Percentiles rank a stretch among this genome's conserved stretches.
phyloP scores from a whole-genome alignment of 345 rosid genomes.

The Trapa bicornis region DNA sequence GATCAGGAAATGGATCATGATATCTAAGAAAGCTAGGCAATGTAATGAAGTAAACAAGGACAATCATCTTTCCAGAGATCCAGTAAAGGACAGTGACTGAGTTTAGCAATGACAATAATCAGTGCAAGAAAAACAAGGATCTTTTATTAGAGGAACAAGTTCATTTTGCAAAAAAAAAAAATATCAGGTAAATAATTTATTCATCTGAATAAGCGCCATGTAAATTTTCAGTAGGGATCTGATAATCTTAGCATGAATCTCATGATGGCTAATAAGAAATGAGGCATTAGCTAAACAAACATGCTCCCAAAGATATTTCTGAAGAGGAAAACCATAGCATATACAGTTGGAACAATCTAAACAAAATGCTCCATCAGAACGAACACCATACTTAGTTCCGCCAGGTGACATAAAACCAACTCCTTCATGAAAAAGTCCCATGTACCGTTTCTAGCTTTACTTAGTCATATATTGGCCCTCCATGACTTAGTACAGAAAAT shows the following conservation, averaged over 20 bases:
- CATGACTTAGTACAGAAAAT: too few relatives aligned
- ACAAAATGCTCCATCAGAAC: not conserved
- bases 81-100: not conserved
- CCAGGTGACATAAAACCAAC: not conserved
- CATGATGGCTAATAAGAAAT: not conserved
- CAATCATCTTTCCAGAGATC: not conserved
- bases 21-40: not conserved
- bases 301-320: not conserved
- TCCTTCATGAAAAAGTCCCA: not conserved
- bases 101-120: not conserved
- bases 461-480: not conserved
- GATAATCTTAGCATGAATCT: too few relatives aligned
- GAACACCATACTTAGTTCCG: not conserved
- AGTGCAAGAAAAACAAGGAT: not conserved
- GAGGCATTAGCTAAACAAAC: not conserved
- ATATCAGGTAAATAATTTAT: not conserved
- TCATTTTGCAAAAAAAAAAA: too few relatives aligned
- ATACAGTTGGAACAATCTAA: not conserved
- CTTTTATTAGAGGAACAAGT: too few relatives aligned
- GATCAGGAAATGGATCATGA: not conserved
- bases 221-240: not conserved
- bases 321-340: not conserved
- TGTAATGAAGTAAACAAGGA: not conserved
- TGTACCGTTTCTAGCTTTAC: not conserved
- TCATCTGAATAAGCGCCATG: not conserved